phyloP scores from a whole-genome alignment of 2,329 filamentous ascomycete species.

The Phialophora tarda region DNA sequence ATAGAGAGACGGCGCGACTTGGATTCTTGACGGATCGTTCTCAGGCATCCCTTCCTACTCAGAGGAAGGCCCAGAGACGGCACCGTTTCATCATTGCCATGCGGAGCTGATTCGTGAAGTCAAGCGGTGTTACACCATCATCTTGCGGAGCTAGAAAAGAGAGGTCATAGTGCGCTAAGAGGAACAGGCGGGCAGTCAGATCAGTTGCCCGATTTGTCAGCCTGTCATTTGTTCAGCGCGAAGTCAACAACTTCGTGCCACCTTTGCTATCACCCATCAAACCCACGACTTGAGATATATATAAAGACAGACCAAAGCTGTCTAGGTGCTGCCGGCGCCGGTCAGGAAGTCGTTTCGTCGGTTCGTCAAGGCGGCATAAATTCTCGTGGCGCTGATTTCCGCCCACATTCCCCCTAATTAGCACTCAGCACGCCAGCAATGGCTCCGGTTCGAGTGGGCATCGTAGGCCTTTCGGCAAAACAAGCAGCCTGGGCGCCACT shows the following conservation, averaged over 20 bases:
- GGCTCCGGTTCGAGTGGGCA: slow-evolving; percentile 60
- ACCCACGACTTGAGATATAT: background rate
- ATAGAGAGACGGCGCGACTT: background rate
- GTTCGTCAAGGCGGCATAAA: background rate
- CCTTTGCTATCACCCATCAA: background rate
- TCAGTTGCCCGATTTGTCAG: slow-evolving; percentile 4
- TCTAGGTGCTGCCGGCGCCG: background rate
- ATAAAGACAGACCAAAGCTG: background rate
- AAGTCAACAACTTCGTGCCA: background rate
- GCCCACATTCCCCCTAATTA: background rate
- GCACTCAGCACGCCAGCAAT: slow-evolving; percentile 41
- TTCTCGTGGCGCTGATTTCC: background rate
- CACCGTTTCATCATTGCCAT: background rate
- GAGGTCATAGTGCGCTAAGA: background rate
- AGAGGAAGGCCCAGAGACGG: background rate
- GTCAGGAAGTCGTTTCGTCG: background rate
- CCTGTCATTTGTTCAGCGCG: background rate
- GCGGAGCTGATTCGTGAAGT: background rate
- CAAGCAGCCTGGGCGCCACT: slow-evolving; percentile 60
- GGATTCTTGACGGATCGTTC: background rate
- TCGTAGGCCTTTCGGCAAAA: slow-evolving; percentile 65
- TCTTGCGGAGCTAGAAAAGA: background rate
- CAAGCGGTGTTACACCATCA: background rate
- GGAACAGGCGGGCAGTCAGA: background rate
- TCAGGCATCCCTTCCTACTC: background rate